Percentiles rank a stretch among this genome's conserved stretches.
These are phyloP conservation scores for Anaeramoeba ignava DNA, from an alignment of 78 protist species.

Conservation along the genomic window DNA sequence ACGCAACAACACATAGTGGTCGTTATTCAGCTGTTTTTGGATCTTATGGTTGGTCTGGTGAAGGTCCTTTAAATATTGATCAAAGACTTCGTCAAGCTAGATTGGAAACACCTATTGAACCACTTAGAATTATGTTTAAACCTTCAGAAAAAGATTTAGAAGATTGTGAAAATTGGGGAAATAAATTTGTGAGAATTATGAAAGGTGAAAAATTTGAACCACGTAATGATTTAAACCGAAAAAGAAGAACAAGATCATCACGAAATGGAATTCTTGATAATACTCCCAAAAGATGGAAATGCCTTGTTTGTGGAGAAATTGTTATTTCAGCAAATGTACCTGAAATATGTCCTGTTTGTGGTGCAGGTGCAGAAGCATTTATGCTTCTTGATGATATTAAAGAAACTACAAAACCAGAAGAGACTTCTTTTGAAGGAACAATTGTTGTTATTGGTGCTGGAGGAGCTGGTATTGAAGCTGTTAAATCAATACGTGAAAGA, in stretches of 20 bases:
- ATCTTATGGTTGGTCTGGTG: slow-evolving; percentile 10
- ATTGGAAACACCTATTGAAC: not conserved
- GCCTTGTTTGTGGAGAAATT: slow-evolving; percentile 16
- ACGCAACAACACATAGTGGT: not conserved
- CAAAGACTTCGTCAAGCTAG: not conserved
- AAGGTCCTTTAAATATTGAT: not conserved
- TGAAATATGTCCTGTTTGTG: slow-evolving; percentile 7
- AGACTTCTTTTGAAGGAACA: not conserved
- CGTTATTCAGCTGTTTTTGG: not conserved
- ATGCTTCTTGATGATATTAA: not conserved
- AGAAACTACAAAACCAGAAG: too few relatives aligned
- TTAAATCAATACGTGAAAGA: not conserved
- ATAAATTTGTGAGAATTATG: not conserved
- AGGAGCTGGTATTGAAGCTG: not conserved
- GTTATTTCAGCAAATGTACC: not conserved
- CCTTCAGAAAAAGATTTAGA: not conserved
- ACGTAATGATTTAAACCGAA: not conserved
- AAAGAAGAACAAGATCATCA: not conserved
- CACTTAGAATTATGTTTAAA: not conserved
- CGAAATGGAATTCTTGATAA: not conserved
- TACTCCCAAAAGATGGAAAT: slow-evolving; percentile 10
- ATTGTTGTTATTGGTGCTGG: slow-evolving; percentile 5
- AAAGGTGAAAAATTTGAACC: not conserved
- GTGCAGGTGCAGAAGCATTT: slow-evolving; percentile 9
- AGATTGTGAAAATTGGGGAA: not conserved